Base-by-base conservation (phyloP, 148 eudicot species). In the Simmondsia chinensis region DNA sequence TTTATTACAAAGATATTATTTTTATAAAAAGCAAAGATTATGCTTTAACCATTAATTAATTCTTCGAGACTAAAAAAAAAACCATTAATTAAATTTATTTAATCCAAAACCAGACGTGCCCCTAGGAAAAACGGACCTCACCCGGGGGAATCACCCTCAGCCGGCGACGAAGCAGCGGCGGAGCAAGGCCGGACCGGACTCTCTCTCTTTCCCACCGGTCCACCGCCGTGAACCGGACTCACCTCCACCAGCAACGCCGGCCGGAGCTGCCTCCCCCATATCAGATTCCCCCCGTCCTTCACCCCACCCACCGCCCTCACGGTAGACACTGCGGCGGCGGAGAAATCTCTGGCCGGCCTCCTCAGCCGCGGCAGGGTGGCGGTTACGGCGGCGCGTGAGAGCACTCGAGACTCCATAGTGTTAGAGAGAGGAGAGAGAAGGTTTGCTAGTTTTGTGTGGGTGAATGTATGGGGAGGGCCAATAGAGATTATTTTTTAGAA, bases 201-300 rank as follows among this genome's bases (percentile, higher is more conserved):
- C 37, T 52, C 23, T 73, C 83, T 35, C 66, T 65, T 53, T 68
- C 69, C 26, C 52, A 11, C 34, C 20, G 55, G 39, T 33, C 50
- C 12, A 9, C 26, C 51, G 18, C 9, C 20, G 13, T 29, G 53
- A 17, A 1, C 37, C 9, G 31, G 9, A 9, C 31, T 28, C 4
- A 60, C 33, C 38, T 85, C 99, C 17, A 85, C 61, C 0, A 89
- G 52, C 45, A 85, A 44, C 6, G 65, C 56, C 3, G 99, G 95
- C 27, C 99, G 65, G 20, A 91, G 76, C 54, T 91, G 95, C 54
- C 94, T 67, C 0, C 97, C 94, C 76, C 94, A 85, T 0, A 82
- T 50, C 31, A 85, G 54, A 64, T 76, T 85, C 2, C 94, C 95
- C 10, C 86, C 95, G 20, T 69, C 76, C 48, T 74, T 70, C 4